Base-by-base conservation (phyloP, 805 yeast genomes). In the Candida mattraensis region DNA sequence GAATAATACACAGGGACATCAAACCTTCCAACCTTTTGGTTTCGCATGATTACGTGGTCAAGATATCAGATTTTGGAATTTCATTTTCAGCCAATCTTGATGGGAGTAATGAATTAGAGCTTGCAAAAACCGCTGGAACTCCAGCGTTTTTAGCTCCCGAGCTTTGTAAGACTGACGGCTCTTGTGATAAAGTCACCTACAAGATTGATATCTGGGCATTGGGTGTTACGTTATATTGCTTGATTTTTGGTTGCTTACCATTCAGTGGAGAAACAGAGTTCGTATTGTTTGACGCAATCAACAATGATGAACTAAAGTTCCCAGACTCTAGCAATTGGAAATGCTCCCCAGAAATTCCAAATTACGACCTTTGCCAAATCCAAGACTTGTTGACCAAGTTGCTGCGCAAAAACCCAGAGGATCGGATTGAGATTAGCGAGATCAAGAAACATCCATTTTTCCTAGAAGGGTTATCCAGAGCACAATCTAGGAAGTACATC, bases 121-220 rank as follows among this genome's bases (percentile, higher is more conserved):
- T 91, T 43, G 94, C 96, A 2, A 91, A 89, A 60, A 91, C 98
- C 0, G 98, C 95, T 0, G 99, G 98, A 5, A 91, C 98, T 0
- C 98, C 98, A 2, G 97, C 96, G 0, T 91, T 91, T 59, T 82
- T 88, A 53, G 95, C 98, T 0, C 96, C 96, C 0, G 99, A 93
- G 57, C 69, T 89, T 30, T 89, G 96, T 55, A 70, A 72, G 35
- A 80, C 85, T 1, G 76, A 73, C 37, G 72, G 60, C 33, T 51
- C 53, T 5, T 55, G 50, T 20, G 75, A 80, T 4, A 76, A 70
- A 35, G 83, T 91, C 26, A 82, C 86, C 35, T 71, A 80, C 55
- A 87, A 85, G 59, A 85, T 93, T 37, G 99, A 93, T 63, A 83
- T 91, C n/a, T 93, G 99, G 99, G 95, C 99, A 0, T 61, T 88